These are phyloP conservation scores for Myrmaecium sp. DNA, from an alignment of 2,329 filamentous ascomycete genomes.

Conservation along the genomic window DNA sequence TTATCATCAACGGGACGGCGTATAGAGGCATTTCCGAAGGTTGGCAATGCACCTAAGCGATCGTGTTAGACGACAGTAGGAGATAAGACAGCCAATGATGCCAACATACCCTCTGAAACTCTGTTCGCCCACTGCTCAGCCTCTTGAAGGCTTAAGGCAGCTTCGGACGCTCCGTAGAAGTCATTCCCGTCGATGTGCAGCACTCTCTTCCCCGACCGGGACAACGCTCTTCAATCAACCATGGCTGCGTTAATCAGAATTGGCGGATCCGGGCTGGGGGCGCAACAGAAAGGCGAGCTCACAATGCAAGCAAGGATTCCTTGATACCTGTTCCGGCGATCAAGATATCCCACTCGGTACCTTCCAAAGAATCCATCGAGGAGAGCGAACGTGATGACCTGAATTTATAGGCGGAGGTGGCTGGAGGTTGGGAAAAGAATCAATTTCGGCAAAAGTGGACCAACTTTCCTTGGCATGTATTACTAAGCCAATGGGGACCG, in stretches of 20 bases:
- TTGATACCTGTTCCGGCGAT: slow-evolving; percentile 35
- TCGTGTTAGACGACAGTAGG: slow-evolving; percentile 11
- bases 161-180: slow-evolving; percentile 77
- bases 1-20: slow-evolving; percentile 10
- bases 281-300: slow-evolving; percentile 14
- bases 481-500: too few relatives aligned
- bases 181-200: slow-evolving; percentile 76
- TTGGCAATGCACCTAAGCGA: background rate
- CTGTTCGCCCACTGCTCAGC: slow-evolving; percentile 54
- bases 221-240: slow-evolving; percentile 57
- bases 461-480: slow-evolving; percentile 5
- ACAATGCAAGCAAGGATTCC: slow-evolving; percentile 37
- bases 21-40: slow-evolving; percentile 13
- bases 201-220: slow-evolving; percentile 78
- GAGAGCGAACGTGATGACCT: slow-evolving; percentile 5
- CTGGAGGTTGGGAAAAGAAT: slow-evolving; percentile 4
- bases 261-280: slow-evolving; percentile 16
- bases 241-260: slow-evolving; percentile 55
- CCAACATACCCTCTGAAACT: slow-evolving; percentile 16
- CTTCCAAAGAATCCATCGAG: slow-evolving; percentile 33
- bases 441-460: slow-evolving; percentile 1
- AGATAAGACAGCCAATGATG: slow-evolving; percentile 5
- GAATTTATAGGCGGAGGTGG: slow-evolving; percentile 7
- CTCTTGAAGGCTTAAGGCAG: slow-evolving; percentile 71
- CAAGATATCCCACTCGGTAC: slow-evolving; percentile 34